Percentiles rank a stretch among this genome's conserved stretches.
Evolutionary conservation across 805 yeast genomes (phyloP).

Genomic region (Candida parachauliodes): DNA sequence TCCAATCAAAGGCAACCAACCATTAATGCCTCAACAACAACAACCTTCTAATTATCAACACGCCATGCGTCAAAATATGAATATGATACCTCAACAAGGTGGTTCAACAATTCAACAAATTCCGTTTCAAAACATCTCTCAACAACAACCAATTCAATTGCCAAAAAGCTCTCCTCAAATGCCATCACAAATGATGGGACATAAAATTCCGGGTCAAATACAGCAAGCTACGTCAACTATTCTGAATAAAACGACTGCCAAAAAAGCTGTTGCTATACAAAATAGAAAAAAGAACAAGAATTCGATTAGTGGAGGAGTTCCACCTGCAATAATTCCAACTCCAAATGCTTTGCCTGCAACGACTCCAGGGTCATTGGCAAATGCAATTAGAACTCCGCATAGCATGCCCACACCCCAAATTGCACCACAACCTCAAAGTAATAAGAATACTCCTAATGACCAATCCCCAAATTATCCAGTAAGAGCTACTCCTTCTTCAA

Average conservation of each 20-base stretch:
- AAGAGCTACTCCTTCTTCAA: conserved; percentile 8
- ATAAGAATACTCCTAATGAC: conserved; percentile 37
- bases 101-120: conserved; percentile 11
- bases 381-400: conserved; percentile 42
- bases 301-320: conserved; percentile 14
- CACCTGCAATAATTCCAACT: conserved; percentile 26
- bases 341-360: conserved; percentile 29
- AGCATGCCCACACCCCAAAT: conserved; percentile 42
- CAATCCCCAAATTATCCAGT: conserved; percentile 30
- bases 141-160: conserved; percentile 8
- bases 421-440: conserved; percentile 30
- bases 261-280: conserved; percentile 11
- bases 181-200: conserved; percentile 12
- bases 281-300: conserved; percentile 9
- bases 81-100: conserved; percentile 24
- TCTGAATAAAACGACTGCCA: conserved; percentile 4
- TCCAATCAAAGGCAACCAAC: conserved; percentile 4
- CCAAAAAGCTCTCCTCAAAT: conserved; percentile 8
- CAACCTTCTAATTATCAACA: too few species aligned
- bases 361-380: conserved; percentile 37
- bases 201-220: conserved; percentile 6
- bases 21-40: background rate
- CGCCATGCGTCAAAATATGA: conserved; percentile 10
- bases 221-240: conserved; percentile 12
- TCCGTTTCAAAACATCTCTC: conserved; percentile 6